Base-by-base conservation (phyloP, 23 red algal genomes). In the Gracilariopsis chorda region DNA sequence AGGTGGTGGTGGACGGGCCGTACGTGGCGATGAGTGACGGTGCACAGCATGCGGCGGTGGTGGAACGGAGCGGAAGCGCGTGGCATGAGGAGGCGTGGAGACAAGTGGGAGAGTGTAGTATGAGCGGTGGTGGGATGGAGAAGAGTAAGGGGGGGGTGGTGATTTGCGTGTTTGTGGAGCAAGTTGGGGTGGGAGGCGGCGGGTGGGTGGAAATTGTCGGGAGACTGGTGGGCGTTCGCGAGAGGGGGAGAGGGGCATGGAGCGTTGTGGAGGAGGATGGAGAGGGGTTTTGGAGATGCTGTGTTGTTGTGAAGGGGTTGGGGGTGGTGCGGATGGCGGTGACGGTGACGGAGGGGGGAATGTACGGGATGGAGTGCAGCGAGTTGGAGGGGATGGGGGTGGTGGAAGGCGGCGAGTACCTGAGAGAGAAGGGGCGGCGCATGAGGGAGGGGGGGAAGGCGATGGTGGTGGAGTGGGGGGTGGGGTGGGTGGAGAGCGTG, bases 1-100 rank as follows among this genome's bases (percentile, higher is more conserved):
- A 53, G 40, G 73, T 78, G 45, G 14, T 78, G 73, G 73, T 78
- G 45, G 73, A 78, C 49, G 73, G 73, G 1, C 44, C 73, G 73
- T 25, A 56, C 45, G 73, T 78, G 24, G 25, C 49, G 14, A 14
- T 16, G n/a, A 16, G 16, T n/a, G 16, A 14, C n/a, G n/a, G 16
- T 16, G 14, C n/a, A 16, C 49, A 55, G n/a, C 49, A 55, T 32
- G 67, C 6, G 6, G 71, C 13, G 16, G 51, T 1, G 3, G 25
- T 14, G 2, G 46, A 25, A 24, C 7, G 37, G 34, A 2, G 27
- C 24, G 47, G 21, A 13, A 6, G 47, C 45, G 33, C 34, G 1
- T 41, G 63, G 63, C 63, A n/a, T 37, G 63, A 70, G n/a, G 43
- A 9, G 34, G 63, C 63, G 1, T 42, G n/a, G 7, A 70, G 27